phyloP scores from a whole-genome alignment of 441 rosid genomes.

The Pelargonium fulgidum region DNA sequence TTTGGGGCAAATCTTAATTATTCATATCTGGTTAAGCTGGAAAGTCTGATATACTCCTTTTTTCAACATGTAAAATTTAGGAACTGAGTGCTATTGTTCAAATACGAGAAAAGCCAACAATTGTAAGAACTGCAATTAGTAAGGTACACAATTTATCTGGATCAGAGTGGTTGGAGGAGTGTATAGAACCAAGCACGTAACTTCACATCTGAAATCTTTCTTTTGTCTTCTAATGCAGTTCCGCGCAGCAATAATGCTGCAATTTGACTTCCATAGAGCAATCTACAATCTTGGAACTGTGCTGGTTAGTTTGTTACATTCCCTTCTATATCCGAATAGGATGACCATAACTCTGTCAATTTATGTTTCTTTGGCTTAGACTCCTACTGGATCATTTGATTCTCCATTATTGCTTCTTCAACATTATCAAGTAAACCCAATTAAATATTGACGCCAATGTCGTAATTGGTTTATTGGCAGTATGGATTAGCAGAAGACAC shows the following conservation, averaged over 20 bases:
- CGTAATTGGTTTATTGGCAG: constrained; percentile 35
- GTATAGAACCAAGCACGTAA: constrained; percentile 26
- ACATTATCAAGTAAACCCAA: not conserved
- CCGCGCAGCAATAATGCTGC: constrained; percentile 88
- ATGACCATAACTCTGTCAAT: not conserved
- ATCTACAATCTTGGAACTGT: constrained; percentile 98
- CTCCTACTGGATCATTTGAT: not conserved
- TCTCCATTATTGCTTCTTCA: not conserved
- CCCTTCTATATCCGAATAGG: constrained; percentile 11
- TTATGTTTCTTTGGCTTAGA: constrained; percentile 10
- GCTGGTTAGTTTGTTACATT: constrained; percentile 51
- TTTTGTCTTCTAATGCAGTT: constrained; percentile 50
- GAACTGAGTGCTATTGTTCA: constrained; percentile 99
- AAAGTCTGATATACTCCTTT: constrained; percentile 16
- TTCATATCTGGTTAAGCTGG: not conserved
- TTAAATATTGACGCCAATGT: not conserved
- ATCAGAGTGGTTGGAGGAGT: constrained; percentile 25
- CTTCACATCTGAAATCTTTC: constrained; percentile 22
- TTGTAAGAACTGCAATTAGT: constrained; percentile 89
- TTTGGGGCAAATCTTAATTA: not conserved
- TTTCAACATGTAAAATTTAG: constrained; percentile 31
- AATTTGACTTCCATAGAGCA: constrained; percentile 95
- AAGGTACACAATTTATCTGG: constrained; percentile 54
- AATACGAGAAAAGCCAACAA: constrained; percentile 82
- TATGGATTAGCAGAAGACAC: constrained; percentile 99